A percentile compares a stretch with the other conserved stretches of the same genome.
Conservation (phyloP, 345 rosid species). For the Kandelia obovata region DNA sequence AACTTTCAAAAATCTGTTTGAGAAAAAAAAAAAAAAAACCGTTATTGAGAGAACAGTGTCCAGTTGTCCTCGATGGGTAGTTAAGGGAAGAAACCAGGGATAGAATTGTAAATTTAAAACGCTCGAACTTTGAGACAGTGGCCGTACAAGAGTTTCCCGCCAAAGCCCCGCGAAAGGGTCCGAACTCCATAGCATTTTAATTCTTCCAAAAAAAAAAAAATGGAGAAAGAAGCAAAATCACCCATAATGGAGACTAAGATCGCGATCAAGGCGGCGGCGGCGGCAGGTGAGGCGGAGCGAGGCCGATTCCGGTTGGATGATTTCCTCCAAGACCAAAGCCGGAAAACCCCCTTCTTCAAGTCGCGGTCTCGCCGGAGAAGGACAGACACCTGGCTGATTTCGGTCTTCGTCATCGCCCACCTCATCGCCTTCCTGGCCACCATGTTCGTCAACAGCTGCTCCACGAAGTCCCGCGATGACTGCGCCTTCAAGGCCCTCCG, state of each 20-base stretch:
- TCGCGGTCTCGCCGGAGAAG: constrained; percentile 48
- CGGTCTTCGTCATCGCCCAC: constrained; percentile 70
- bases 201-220: background rate
- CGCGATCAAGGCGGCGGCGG: constrained; percentile 9
- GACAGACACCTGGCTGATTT: constrained; percentile 75
- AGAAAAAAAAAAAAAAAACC: too few species aligned
- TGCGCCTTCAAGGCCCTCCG: constrained; percentile 46
- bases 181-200: background rate
- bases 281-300: background rate
- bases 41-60: too few species aligned
- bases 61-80: too few species aligned
- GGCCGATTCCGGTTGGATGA: background rate
- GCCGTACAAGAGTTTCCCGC: constrained; percentile 5
- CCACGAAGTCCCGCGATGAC: constrained; percentile 46
- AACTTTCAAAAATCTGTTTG: too few species aligned
- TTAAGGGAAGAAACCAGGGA: too few species aligned
- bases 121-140: too few species aligned
- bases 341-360: constrained; percentile 57
- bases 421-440: constrained; percentile 56
- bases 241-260: constrained; percentile 19
- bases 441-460: constrained; percentile 65
- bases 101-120: too few species aligned
- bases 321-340: constrained; percentile 5
- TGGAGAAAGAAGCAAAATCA: background rate
- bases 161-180: background rate